These are phyloP conservation scores for Ambrosia artemisiifolia DNA, from an alignment of 129 eudicot genomes.

Conservation along the genomic window DNA sequence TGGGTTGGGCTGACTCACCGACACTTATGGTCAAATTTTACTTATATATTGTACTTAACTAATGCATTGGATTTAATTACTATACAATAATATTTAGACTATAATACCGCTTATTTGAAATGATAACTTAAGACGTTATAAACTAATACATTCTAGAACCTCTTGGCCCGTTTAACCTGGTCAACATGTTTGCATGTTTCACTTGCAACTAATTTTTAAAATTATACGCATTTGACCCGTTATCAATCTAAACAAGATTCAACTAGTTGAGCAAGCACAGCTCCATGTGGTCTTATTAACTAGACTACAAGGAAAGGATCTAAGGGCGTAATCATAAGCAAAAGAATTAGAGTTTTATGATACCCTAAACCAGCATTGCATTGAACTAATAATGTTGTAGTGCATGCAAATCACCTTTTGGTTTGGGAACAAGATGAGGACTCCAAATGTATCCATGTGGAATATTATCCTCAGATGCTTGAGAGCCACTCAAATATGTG, in stretches of 20 bases:
- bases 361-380: slow-evolving; percentile 5
- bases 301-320: slow-evolving; percentile 1
- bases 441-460: slow-evolving; percentile 99
- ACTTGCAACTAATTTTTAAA: neutral
- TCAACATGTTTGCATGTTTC: neutral
- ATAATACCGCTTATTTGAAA: neutral
- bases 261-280: neutral
- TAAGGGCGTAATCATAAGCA: neutral
- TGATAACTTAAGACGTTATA: neutral
- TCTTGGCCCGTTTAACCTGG: neutral
- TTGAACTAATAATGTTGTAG: slow-evolving; percentile 6
- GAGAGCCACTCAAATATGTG: slow-evolving; percentile 93
- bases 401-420: slow-evolving; percentile 60
- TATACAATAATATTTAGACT: too few species aligned
- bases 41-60: neutral
- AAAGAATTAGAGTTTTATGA: slow-evolving; percentile 2
- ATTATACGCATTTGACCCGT: neutral
- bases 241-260: neutral
- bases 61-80: neutral
- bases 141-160: neutral
- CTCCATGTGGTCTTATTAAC: neutral
- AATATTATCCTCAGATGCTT: slow-evolving; percentile 75
- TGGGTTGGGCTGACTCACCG: neutral
- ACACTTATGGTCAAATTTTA: neutral
- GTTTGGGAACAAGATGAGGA: slow-evolving; percentile 99